Percentiles rank a stretch among this genome's conserved stretches.
These are phyloP conservation scores for Populus tremula DNA, from an alignment of 345 rosid species.

Conservation along the genomic window DNA sequence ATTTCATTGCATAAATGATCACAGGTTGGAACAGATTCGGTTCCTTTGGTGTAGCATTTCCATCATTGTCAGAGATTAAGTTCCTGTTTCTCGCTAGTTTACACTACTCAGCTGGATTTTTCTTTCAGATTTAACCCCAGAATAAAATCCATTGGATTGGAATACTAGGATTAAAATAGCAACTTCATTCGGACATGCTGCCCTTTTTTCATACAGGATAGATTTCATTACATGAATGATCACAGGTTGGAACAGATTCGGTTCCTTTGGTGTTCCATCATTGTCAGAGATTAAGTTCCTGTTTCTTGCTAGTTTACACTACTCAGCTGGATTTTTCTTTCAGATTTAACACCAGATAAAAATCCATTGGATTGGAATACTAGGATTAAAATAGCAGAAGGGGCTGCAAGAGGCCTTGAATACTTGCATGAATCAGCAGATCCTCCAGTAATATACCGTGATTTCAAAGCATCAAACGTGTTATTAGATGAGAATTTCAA, in stretches of 20 bases:
- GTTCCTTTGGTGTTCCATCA: too few relatives aligned
- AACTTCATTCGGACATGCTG: not conserved
- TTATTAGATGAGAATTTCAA: slow-evolving; percentile 55
- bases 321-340: not conserved
- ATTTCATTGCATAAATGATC: too few relatives aligned
- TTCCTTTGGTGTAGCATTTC: too few relatives aligned
- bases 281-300: not conserved
- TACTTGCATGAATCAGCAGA: slow-evolving; percentile 68
- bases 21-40: too few relatives aligned
- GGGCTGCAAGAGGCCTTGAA: slow-evolving; percentile 83
- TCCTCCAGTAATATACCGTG: slow-evolving; percentile 78
- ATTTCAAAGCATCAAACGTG: slow-evolving; percentile 71
- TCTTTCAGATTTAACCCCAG: slow-evolving; percentile 39
- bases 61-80: too few relatives aligned
- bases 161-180: slow-evolving; percentile 68
- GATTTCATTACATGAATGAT: too few relatives aligned
- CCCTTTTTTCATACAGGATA: not conserved
- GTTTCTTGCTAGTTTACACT: not conserved
- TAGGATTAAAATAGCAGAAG: slow-evolving; percentile 66
- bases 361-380: slow-evolving; percentile 66
- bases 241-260: too few relatives aligned
- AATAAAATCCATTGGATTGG: slow-evolving; percentile 59
- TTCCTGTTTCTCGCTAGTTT: not conserved
- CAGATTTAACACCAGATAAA: slow-evolving; percentile 42
- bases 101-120: not conserved